Conservation (phyloP, 306 rosid genomes). For the Fagus sylvatica region DNA sequence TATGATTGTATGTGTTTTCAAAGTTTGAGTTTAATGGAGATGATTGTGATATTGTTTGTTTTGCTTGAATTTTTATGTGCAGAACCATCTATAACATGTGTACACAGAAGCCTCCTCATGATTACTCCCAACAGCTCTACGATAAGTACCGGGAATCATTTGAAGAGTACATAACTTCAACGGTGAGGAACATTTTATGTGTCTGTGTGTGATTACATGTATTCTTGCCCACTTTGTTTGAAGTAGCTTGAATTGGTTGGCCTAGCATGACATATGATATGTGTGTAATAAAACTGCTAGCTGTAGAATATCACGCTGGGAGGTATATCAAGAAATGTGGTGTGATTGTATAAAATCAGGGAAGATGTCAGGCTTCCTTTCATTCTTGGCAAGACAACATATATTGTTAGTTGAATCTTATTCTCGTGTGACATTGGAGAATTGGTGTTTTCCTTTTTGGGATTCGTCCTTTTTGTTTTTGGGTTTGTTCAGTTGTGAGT, state of each 20-base stretch:
- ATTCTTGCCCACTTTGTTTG: background rate
- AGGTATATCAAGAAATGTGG: background rate
- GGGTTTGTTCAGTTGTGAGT: too few species aligned
- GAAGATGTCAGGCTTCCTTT: background rate
- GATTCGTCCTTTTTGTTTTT: too few species aligned
- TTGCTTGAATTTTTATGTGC: conserved; percentile 2
- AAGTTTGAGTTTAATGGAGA: conserved; percentile 5
- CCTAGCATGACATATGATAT: background rate
- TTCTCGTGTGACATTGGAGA: background rate
- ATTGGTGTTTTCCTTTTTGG: background rate
- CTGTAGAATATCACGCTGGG: background rate
- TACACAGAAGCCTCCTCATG: conserved; percentile 46
- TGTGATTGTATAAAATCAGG: background rate
- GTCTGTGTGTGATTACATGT: background rate
- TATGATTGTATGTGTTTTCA: background rate
- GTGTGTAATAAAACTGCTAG: background rate
- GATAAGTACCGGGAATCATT: conserved; percentile 54
- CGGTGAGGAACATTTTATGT: conserved; percentile 37
- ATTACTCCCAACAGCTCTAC: conserved; percentile 61
- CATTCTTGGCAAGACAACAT: background rate
- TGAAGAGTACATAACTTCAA: conserved; percentile 62
- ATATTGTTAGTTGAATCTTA: background rate
- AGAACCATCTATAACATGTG: conserved; percentile 71
- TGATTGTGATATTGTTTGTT: conserved; percentile 4
- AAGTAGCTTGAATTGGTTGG: conserved; percentile 3